A percentile compares a stretch with the other conserved stretches of the same genome.
Evolutionary conservation across 176 grass and related monocot genomes (phyloP).

Genomic region (Otatea glauca): DNA sequence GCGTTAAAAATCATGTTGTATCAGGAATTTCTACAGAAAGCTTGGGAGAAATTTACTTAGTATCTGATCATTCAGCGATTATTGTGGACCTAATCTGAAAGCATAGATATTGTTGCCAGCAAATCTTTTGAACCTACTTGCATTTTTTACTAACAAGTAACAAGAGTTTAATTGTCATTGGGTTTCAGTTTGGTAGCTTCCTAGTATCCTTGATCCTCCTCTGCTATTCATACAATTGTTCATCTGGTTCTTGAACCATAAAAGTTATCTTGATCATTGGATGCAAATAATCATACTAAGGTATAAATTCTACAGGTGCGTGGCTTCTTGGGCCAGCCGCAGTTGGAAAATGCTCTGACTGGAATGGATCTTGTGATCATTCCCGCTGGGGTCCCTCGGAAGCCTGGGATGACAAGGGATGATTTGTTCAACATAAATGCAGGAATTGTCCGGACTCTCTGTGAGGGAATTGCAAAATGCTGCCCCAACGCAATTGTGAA

Average conservation of each 20-base stretch:
- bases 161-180: not conserved
- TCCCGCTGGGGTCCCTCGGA: slow-evolving; percentile 86
- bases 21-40: not conserved
- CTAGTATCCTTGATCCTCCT: not conserved
- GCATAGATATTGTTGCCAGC: not conserved
- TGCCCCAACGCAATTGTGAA: slow-evolving; percentile 86
- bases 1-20: not conserved
- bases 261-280: not conserved
- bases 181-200: not conserved
- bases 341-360: slow-evolving; percentile 76
- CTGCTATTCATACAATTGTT: not conserved
- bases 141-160: not conserved
- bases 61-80: not conserved
- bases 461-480: slow-evolving; percentile 80
- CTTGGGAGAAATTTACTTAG: not conserved
- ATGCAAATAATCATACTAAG: slow-evolving; percentile 17
- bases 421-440: slow-evolving; percentile 99
- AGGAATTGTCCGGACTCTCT: slow-evolving; percentile 79
- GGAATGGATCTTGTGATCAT: slow-evolving; percentile 96
- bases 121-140: not conserved
- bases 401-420: slow-evolving; percentile 94
- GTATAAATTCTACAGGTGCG: slow-evolving; percentile 59
- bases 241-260: not conserved
- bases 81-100: not conserved
- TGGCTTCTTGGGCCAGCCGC: slow-evolving; percentile 80